phyloP scores from a whole-genome alignment of 176 grass and related monocot species.

The Rhipidocladum racemiflorum region DNA sequence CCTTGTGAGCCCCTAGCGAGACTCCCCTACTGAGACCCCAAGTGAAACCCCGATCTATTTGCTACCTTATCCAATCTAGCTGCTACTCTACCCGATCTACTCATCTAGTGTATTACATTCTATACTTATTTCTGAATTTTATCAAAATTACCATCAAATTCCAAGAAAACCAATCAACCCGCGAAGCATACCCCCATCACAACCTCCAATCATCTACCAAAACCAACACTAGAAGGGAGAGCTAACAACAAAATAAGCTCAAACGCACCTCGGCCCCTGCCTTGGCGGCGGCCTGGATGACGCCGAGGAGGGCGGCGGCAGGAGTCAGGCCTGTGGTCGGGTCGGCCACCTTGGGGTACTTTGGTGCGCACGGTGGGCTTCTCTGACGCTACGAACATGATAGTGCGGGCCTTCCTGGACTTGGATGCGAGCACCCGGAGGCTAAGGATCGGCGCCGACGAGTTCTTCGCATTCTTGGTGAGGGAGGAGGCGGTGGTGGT shows the following conservation, averaged over 20 bases:
- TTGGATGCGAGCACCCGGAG: slow-evolving; percentile 18
- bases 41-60: no score
- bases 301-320: slow-evolving; percentile 58
- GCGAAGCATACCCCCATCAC: background rate
- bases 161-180: background rate
- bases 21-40: no score
- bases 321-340: slow-evolving; percentile 80
- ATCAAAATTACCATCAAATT: background rate
- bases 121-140: background rate
- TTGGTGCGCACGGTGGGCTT: slow-evolving; percentile 16
- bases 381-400: slow-evolving; percentile 47
- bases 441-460: slow-evolving; percentile 1
- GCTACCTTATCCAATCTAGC: no score
- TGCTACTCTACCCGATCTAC: no score
- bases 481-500: slow-evolving; percentile 24
- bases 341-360: slow-evolving; percentile 66
- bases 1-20: no score
- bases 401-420: slow-evolving; percentile 14
- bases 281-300: slow-evolving; percentile 75
- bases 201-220: background rate
- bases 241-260: background rate
- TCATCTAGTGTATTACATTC: no score
- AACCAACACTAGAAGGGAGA: background rate
- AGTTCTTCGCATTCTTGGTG: slow-evolving; percentile 15
- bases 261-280: slow-evolving; percentile 68